Conservation (phyloP, 2,329 filamentous ascomycete species). For the Dactylonectria estremocensis region DNA sequence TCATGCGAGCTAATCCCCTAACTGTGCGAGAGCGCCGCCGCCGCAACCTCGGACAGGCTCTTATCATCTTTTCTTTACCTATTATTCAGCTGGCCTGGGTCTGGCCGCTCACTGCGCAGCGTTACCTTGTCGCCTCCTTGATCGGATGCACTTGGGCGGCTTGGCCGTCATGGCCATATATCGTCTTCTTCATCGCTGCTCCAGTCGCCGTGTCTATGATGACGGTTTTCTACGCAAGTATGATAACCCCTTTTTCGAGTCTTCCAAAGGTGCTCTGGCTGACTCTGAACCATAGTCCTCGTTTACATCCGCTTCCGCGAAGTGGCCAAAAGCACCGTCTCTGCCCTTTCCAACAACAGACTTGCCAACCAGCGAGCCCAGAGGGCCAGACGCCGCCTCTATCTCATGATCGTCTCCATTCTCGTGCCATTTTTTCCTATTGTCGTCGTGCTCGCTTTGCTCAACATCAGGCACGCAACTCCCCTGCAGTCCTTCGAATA, state of each 20-base stretch:
- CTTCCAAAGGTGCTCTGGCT: constrained; percentile 11
- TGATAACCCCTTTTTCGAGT: constrained; percentile 47
- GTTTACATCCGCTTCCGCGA: constrained; percentile 64
- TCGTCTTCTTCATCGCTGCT: constrained; percentile 65
- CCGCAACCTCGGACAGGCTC: constrained; percentile 62
- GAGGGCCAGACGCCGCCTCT: constrained; percentile 67
- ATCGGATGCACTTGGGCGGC: constrained; percentile 65
- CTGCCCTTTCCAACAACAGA: constrained; percentile 59
- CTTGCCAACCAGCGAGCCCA: constrained; percentile 60
- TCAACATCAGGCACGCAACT: constrained; percentile 57
- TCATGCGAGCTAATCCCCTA: constrained; percentile 59
- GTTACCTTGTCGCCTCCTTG: constrained; percentile 66
- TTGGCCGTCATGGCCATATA: constrained; percentile 62
- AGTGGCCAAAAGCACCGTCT: constrained; percentile 59
- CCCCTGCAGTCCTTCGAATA: constrained; percentile 58
- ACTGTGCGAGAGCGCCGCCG: constrained; percentile 59
- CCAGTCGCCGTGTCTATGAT: constrained; percentile 60
- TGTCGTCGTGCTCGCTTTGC: constrained; percentile 56
- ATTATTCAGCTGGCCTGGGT: constrained; percentile 64
- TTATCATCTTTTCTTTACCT: constrained; percentile 70
- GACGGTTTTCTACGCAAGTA: constrained; percentile 65
- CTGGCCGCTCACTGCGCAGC: constrained; percentile 62
- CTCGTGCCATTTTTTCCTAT: constrained; percentile 68
- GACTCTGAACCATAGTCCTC: constrained; percentile 53
- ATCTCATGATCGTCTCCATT: constrained; percentile 69